Base-by-base conservation (phyloP, 495 filamentous ascomycete species). In the Saxophila tyrrhenica region DNA sequence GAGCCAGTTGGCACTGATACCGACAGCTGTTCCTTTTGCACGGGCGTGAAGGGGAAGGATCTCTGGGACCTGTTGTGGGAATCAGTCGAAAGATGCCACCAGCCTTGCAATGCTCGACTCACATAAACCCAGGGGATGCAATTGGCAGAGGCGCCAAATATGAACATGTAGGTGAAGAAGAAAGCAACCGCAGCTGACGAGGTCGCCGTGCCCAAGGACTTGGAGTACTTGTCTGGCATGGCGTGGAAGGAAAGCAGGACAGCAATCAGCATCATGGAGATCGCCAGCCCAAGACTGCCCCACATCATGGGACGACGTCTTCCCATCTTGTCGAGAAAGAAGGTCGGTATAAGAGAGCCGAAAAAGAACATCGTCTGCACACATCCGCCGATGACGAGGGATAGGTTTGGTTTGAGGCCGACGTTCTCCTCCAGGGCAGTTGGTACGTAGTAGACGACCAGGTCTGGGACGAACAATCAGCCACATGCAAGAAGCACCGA, bases 1-100 rank as follows among this genome's bases (percentile, higher is more conserved):
- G 1, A 60, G 47, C 57, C 57, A 60, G 48, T 60, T 55, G 1
- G 52, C 35, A 9, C 32, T 32, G 21, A 60, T 56, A 1, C 59
- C 59, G n/a, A 62, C 39, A 3, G 84, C 80, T 70, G 84, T 79
- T 39, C 82, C 83, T 72, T 85, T 88, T 44, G 81, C 80, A n/a
- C 82, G 76, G 53, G 85, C 72, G 45, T 78, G 75, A 66, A 83
- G 86, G 0, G 82, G 82, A 11, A 84, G 69, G 35, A 86, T 79
- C 69, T 86, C 83, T 22, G 47, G 45, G 13, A 35, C 29, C n/a
- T n/a, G n/a, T n/a, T n/a, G n/a, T n/a, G n/a, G n/a, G n/a, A n/a
- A n/a, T n/a, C n/a, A n/a, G n/a, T n/a, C n/a, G n/a, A n/a, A n/a
- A n/a, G n/a, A 11, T 48, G 5, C 21, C 2, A 7, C 3, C 29